Base-by-base conservation (phyloP, 169 alveolate genomes). In the Plasmodium billcollinsi region DNA sequence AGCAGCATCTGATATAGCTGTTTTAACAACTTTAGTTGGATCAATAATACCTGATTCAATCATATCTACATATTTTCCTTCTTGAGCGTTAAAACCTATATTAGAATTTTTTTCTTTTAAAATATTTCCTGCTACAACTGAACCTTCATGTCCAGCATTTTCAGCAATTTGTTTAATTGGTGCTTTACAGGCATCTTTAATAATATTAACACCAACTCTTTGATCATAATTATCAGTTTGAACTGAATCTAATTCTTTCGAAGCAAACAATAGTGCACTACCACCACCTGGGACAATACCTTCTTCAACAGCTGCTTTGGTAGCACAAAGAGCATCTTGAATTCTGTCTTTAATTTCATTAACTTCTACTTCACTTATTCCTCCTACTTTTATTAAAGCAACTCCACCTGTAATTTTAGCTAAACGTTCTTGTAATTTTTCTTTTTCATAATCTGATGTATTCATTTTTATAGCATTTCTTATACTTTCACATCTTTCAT, bases 251-350 rank as follows among this genome's bases (percentile, higher is more conserved):
- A 93, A 74, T 12, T 88, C 90, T 85, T 96, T 96, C 21, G 98
- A 93, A n/a, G 99, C 98, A 93, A 96, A 96, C 47, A 97, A 89
- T 50, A 98, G 94, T 72, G 99, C 99, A 62, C 97, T 94, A 14
- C 99, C 99, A 4, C 99, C 99, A 29, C 99, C 99, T 9, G 99
- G 99, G 52, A 99, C 99, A 63, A 98, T 98, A 47, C 99, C 99
- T 91, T 99, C 99, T 88, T 97, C 99, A 26, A 98, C 98, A 9
- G 99, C 99, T 52, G 99, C 99, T 95, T 98, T 97, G 47, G 99
- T 98, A 67, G 99, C 99, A 88, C 99, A 97, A 62, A 98, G 97
- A 9, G 99, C 99, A 85, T 99, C 99, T 69, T 98, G 97, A 71
- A 99, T 97, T 85, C 99, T 96, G 76, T 99, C 99, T 93, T 98